phyloP scores from a whole-genome alignment of 805 yeast genomes.

The Ogataea ganodermae region DNA sequence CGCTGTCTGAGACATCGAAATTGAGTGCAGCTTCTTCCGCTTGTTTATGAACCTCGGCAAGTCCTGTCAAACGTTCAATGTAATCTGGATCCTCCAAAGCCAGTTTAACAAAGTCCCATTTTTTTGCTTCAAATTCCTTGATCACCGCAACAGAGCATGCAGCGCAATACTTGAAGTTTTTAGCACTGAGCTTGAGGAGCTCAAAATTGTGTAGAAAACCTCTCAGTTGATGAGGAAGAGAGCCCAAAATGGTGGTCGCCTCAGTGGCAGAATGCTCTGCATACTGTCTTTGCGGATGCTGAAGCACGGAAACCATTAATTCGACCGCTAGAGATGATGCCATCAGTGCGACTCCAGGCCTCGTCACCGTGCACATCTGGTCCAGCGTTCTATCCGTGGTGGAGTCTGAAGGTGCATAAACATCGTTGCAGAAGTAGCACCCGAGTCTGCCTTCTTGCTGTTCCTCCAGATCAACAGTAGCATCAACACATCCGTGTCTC shows the following conservation, averaged over 20 bases:
- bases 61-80: conserved; percentile 79
- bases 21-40: conserved; percentile 57
- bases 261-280: conserved; percentile 37
- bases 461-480: conserved; percentile 24
- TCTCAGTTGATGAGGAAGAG: conserved; percentile 84
- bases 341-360: conserved; percentile 92
- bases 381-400: conserved; percentile 86
- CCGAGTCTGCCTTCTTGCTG: conserved; percentile 57
- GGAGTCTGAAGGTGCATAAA: conserved; percentile 90
- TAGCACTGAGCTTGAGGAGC: conserved; percentile 65
- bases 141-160: conserved; percentile 76
- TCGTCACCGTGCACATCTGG: conserved; percentile 98
- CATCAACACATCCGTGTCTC: conserved; percentile 73
- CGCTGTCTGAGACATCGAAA: conserved; percentile 43
- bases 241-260: conserved; percentile 55
- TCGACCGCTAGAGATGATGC: conserved; percentile 90
- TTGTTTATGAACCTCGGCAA: conserved; percentile 66
- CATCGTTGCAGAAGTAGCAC: conserved; percentile 95
- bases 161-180: conserved; percentile 76
- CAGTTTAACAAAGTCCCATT: conserved; percentile 79
- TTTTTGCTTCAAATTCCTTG: conserved; percentile 47
- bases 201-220: conserved; percentile 76
- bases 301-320: conserved; percentile 69
- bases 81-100: conserved; percentile 69
- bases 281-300: conserved; percentile 54